Conservation (phyloP, 495 filamentous ascomycete genomes). For the Sporormia fimetaria region DNA sequence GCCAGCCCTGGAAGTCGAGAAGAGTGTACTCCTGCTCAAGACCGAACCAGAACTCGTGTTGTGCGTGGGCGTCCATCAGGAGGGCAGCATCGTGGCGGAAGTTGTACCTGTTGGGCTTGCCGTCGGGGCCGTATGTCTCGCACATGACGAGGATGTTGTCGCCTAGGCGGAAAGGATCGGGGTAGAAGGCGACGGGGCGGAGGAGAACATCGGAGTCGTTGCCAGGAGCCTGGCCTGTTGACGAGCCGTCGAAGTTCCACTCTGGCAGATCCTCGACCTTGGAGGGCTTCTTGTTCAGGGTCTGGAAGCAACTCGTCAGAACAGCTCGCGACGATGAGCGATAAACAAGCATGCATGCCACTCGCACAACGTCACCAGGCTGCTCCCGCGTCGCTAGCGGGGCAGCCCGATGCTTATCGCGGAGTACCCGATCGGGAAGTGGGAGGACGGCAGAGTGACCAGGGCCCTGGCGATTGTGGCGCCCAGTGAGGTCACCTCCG, state of each 20-base stretch:
- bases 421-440: conserved; percentile 19
- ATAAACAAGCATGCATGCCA: no score
- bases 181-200: conserved; percentile 77
- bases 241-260: conserved; percentile 99
- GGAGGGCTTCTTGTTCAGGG: conserved; percentile 53
- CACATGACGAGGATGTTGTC: conserved; percentile 86
- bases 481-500: conserved; percentile 9
- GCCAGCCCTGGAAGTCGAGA: conserved; percentile 74
- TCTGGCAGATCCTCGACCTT: conserved; percentile 76
- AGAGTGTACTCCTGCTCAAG: conserved; percentile 97
- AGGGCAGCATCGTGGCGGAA: conserved; percentile 80
- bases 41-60: conserved; percentile 90
- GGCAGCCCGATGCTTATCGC: no score
- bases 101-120: conserved; percentile 98
- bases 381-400: no score
- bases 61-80: conserved; percentile 77
- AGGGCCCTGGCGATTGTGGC: conserved; percentile 12
- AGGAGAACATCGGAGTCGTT: conserved; percentile 99
- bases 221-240: conserved; percentile 84
- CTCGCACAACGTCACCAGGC: no score
- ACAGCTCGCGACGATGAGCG: no score
- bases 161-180: conserved; percentile 77
- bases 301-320: conserved; percentile 40
- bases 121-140: conserved; percentile 94
- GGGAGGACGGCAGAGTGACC: conserved; percentile 14